These are phyloP conservation scores for Stagonosporopsis tanaceti DNA, from an alignment of 2,329 filamentous ascomycete genomes.

Conservation along the genomic window DNA sequence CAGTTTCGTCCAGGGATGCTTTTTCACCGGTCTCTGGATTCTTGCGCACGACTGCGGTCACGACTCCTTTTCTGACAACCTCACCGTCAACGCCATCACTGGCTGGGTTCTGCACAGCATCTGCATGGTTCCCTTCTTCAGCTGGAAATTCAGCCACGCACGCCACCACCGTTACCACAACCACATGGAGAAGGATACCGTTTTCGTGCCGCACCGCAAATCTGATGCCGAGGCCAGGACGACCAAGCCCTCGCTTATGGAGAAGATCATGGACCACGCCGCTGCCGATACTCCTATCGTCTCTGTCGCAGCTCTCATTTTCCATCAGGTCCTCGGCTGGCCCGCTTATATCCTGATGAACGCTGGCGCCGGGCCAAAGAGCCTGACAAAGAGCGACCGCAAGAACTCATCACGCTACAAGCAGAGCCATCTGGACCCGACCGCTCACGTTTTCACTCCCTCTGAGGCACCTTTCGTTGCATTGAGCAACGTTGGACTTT, in stretches of 20 bases:
- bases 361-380: slow-evolving; percentile 35
- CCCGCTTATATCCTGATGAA: slow-evolving; percentile 70
- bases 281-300: slow-evolving; percentile 69
- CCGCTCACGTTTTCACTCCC: slow-evolving; percentile 27
- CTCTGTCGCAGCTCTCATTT: slow-evolving; percentile 62
- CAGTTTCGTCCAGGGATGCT: slow-evolving; percentile 69
- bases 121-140: slow-evolving; percentile 74
- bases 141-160: slow-evolving; percentile 75
- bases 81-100: slow-evolving; percentile 65
- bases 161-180: slow-evolving; percentile 74
- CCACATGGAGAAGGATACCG: slow-evolving; percentile 70
- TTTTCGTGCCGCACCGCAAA: slow-evolving; percentile 46
- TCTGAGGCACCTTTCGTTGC: slow-evolving; percentile 29
- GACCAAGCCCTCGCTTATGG: slow-evolving; percentile 16
- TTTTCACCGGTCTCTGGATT: slow-evolving; percentile 72
- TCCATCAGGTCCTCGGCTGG: slow-evolving; percentile 72
- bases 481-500: slow-evolving; percentile 30
- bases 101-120: slow-evolving; percentile 72
- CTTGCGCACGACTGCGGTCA: slow-evolving; percentile 76
- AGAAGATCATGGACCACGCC: slow-evolving; percentile 47
- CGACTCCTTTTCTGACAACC: slow-evolving; percentile 69
- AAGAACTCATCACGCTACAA: slow-evolving; percentile 21
- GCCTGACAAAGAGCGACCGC: slow-evolving; percentile 24
- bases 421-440: slow-evolving; percentile 34
- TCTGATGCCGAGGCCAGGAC: slow-evolving; percentile 14